These are phyloP conservation scores for Nigrospora sphaerica DNA, from an alignment of 2,329 filamentous ascomycete genomes.

Conservation along the genomic window DNA sequence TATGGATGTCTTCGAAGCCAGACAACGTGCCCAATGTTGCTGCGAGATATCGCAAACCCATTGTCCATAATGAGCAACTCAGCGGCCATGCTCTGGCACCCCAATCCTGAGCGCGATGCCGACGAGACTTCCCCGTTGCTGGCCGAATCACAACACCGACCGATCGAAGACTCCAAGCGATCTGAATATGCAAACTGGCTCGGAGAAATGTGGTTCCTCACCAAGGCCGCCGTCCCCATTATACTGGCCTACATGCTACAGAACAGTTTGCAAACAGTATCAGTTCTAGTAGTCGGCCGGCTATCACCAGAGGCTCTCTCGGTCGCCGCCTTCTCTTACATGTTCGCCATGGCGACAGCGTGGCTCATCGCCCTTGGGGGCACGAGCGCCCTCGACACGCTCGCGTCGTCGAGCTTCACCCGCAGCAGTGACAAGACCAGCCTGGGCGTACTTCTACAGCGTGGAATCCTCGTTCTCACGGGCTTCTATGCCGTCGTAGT, in stretches of 20 bases:
- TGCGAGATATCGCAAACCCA: too few species aligned
- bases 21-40: too few species aligned
- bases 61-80: not conserved
- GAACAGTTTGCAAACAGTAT: constrained; percentile 77
- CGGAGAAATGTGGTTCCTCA: constrained; percentile 58
- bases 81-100: not conserved
- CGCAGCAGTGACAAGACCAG: constrained; percentile 74
- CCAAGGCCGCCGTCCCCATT: constrained; percentile 66
- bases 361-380: constrained; percentile 84
- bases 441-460: constrained; percentile 70
- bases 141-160: not conserved
- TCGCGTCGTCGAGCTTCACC: constrained; percentile 78
- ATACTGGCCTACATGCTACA: constrained; percentile 81
- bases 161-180: not conserved
- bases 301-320: constrained; percentile 71
- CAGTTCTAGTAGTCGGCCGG: constrained; percentile 74
- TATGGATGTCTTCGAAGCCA: too few species aligned
- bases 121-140: not conserved
- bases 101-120: not conserved
- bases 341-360: constrained; percentile 86
- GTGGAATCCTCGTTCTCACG: constrained; percentile 65
- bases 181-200: constrained; percentile 31
- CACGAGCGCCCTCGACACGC: constrained; percentile 78
- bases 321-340: constrained; percentile 80
- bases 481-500: constrained; percentile 68